Percentiles rank a stretch among this genome's conserved stretches.
phyloP scores from a whole-genome alignment of 441 rosid genomes.

The Eruca vesicaria region DNA sequence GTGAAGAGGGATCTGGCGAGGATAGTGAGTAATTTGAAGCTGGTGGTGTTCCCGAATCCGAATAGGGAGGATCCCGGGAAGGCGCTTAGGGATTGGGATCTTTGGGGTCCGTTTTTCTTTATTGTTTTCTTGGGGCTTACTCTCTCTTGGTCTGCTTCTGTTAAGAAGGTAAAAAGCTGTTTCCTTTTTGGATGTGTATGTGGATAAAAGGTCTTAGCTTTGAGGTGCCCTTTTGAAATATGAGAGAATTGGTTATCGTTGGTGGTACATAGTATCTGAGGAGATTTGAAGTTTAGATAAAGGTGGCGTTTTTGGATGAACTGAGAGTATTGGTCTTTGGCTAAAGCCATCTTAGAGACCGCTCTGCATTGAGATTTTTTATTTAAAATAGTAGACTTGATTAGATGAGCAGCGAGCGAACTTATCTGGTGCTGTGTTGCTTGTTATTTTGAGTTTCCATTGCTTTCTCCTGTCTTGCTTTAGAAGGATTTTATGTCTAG shows the following conservation, averaged over 20 bases:
- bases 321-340: neutral
- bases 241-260: too few species aligned
- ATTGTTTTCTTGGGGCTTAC: conserved; percentile 86
- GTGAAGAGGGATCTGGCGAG: conserved; percentile 94
- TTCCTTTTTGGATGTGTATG: neutral
- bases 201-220: neutral
- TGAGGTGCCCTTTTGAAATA: neutral
- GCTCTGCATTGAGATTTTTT: neutral
- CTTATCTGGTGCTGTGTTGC: neutral
- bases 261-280: too few species aligned
- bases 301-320: neutral
- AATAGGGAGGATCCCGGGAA: conserved; percentile 91
- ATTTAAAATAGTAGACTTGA: neutral
- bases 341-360: neutral
- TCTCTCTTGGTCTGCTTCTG: conserved; percentile 94
- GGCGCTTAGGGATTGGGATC: conserved; percentile 97
- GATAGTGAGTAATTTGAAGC: conserved; percentile 92
- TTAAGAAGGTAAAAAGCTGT: conserved; percentile 58
- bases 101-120: conserved; percentile 97
- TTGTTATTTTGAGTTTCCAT: neutral
- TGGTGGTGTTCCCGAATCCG: conserved; percentile 93
- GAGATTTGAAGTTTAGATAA: neutral
- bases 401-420: neutral
- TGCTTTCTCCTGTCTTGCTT: neutral
- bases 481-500: neutral